These are phyloP conservation scores for Phialophora tarda DNA, from an alignment of 2,329 filamentous ascomycete species.

Conservation along the genomic window DNA sequence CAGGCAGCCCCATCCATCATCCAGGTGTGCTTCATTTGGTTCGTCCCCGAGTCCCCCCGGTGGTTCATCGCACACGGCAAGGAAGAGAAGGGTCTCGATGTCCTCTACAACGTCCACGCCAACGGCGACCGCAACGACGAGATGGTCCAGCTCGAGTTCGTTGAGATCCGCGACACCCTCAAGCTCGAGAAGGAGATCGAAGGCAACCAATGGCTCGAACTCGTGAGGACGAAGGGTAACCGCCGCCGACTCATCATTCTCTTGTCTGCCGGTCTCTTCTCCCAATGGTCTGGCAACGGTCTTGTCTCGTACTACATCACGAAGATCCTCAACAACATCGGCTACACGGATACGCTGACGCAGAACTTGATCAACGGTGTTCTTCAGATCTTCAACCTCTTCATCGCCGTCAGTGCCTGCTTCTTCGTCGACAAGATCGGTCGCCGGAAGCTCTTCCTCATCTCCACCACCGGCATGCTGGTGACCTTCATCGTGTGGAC, in stretches of 20 bases:
- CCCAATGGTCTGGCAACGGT: constrained; percentile 63
- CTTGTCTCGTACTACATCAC: constrained; percentile 50
- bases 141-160: constrained; percentile 69
- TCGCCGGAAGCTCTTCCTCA: constrained; percentile 52
- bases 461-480: constrained; percentile 53
- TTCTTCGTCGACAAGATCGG: constrained; percentile 51
- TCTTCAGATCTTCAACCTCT: constrained; percentile 50
- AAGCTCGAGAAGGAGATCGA: constrained; percentile 60
- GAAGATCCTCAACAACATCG: constrained; percentile 45
- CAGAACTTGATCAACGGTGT: constrained; percentile 52
- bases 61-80: constrained; percentile 57
- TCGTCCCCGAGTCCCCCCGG: constrained; percentile 71
- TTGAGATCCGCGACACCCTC: constrained; percentile 70
- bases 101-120: constrained; percentile 49
- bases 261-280: constrained; percentile 61
- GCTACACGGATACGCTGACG: constrained; percentile 46
- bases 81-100: constrained; percentile 41
- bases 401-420: constrained; percentile 47
- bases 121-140: constrained; percentile 49
- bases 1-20: constrained; percentile 67
- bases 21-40: constrained; percentile 62
- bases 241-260: constrained; percentile 50
- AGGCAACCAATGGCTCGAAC: constrained; percentile 63
- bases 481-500: constrained; percentile 52
- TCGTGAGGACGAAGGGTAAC: constrained; percentile 65